phyloP scores from a whole-genome alignment of 2,329 filamentous ascomycete species.

The Penicillium sp. region DNA sequence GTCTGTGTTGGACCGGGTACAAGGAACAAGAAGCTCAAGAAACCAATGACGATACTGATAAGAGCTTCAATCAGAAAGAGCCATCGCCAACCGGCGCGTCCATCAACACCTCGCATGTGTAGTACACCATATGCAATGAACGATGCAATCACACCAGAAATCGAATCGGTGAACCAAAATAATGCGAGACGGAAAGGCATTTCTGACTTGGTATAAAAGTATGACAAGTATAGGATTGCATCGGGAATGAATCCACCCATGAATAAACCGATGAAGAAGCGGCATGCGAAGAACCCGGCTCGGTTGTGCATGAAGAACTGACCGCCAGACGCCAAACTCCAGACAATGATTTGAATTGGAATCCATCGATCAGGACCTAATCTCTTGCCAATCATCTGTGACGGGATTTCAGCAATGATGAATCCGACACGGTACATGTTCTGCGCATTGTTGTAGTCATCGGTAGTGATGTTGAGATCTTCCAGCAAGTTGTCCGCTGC shows the following conservation, averaged over 20 bases:
- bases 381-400: slow-evolving; percentile 58
- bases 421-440: slow-evolving; percentile 54
- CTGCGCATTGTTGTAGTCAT: slow-evolving; percentile 50
- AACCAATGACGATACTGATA: slow-evolving; percentile 38
- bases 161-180: slow-evolving; percentile 45
- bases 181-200: slow-evolving; percentile 22
- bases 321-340: slow-evolving; percentile 29
- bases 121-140: slow-evolving; percentile 35
- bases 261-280: slow-evolving; percentile 55
- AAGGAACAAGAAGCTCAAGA: slow-evolving; percentile 42
- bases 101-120: slow-evolving; percentile 35
- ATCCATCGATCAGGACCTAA: slow-evolving; percentile 48
- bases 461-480: slow-evolving; percentile 10
- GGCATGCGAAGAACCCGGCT: slow-evolving; percentile 12
- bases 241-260: slow-evolving; percentile 65
- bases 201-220: slow-evolving; percentile 57
- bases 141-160: slow-evolving; percentile 42
- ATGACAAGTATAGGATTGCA: slow-evolving; percentile 64
- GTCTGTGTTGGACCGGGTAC: slow-evolving; percentile 42
- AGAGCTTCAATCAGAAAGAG: slow-evolving; percentile 49
- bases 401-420: slow-evolving; percentile 56
- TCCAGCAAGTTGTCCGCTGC: slow-evolving; percentile 10
- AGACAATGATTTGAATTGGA: slow-evolving; percentile 41
- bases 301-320: slow-evolving; percentile 13
- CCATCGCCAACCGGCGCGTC: slow-evolving; percentile 46